phyloP scores from a whole-genome alignment of 1,284 basidiomycete species.

The Heterobasidion irregulare region DNA sequence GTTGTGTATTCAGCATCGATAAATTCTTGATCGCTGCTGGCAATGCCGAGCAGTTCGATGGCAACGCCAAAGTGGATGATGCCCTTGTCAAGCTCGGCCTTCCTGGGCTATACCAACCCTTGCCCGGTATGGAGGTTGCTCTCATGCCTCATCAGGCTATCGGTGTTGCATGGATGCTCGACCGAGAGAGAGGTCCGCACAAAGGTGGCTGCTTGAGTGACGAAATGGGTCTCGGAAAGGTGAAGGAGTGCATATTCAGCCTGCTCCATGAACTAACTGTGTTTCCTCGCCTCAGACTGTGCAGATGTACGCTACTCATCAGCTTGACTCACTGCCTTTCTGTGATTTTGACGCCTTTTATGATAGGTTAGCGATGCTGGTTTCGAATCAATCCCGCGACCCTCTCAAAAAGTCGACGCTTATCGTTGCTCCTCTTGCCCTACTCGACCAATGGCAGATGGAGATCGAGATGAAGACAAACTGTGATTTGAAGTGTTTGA shows the following conservation, averaged over 20 bases:
- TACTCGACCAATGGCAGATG: slow-evolving; percentile 50
- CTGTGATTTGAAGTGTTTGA: slow-evolving; percentile 31
- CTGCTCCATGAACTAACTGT: neutral
- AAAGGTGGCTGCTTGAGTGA: slow-evolving; percentile 68
- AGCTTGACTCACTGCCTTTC: neutral
- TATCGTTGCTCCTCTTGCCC: slow-evolving; percentile 44
- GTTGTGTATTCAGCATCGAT: slow-evolving; percentile 32
- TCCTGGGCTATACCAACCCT: slow-evolving; percentile 25
- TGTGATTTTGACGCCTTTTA: neutral
- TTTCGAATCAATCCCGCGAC: slow-evolving; percentile 34
- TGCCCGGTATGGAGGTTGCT: slow-evolving; percentile 45
- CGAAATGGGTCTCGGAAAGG: slow-evolving; percentile 62
- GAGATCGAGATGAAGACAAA: slow-evolving; percentile 51
- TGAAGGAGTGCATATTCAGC: slow-evolving; percentile 11
- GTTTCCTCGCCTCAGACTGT: slow-evolving; percentile 25
- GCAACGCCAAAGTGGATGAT: slow-evolving; percentile 42
- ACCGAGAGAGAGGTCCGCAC: slow-evolving; percentile 37
- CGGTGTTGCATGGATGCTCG: slow-evolving; percentile 59
- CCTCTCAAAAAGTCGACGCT: slow-evolving; percentile 41
- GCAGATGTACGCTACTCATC: slow-evolving; percentile 29
- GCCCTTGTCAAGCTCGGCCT: slow-evolving; percentile 38
- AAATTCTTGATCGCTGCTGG: slow-evolving; percentile 47
- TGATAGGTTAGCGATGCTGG: slow-evolving; percentile 36
- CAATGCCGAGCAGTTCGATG: slow-evolving; percentile 47
- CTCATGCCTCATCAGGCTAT: slow-evolving; percentile 62